A percentile compares a stretch with the other conserved stretches of the same genome.
Evolutionary conservation across 179 eudicot genomes (phyloP).

Genomic region (Silene coronaria): DNA sequence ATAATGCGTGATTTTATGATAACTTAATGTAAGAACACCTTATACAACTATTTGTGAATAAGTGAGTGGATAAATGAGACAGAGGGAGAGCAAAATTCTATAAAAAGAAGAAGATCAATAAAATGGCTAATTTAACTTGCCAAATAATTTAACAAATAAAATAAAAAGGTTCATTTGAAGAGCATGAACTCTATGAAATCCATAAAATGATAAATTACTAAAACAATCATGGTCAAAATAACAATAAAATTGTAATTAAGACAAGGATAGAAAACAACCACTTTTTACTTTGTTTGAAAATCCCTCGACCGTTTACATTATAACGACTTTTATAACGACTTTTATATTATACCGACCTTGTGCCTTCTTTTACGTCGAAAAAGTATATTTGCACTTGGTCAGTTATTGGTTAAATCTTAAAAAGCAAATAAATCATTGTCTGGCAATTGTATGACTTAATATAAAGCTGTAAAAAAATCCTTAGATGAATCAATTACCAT

Average conservation of each 20-base stretch:
- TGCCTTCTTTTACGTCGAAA: neutral
- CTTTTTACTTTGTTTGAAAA: neutral
- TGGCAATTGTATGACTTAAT: neutral
- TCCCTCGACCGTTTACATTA: neutral
- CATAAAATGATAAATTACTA: neutral
- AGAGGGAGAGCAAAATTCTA: neutral
- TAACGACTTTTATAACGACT: too few species aligned
- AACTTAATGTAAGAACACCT: too few species aligned
- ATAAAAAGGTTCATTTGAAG: neutral
- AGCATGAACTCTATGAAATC: neutral
- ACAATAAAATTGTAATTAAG: neutral
- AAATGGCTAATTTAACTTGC: too few species aligned
- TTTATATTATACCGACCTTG: neutral
- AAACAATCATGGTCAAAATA: neutral
- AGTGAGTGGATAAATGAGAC: too few species aligned
- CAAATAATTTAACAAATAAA: neutral
- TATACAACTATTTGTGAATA: too few species aligned
- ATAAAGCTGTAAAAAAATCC: slow-evolving; percentile 17
- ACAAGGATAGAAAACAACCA: neutral
- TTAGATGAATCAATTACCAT: neutral
- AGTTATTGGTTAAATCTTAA: neutral
- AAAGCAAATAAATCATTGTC: neutral
- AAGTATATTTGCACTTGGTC: neutral
- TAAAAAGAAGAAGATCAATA: neutral
- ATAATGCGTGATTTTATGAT: too few species aligned